Percentiles rank a stretch among this genome's conserved stretches.
Conservation (phyloP, 768 basidiomycete genomes). For the Chalciporus sphaerocephalus region DNA sequence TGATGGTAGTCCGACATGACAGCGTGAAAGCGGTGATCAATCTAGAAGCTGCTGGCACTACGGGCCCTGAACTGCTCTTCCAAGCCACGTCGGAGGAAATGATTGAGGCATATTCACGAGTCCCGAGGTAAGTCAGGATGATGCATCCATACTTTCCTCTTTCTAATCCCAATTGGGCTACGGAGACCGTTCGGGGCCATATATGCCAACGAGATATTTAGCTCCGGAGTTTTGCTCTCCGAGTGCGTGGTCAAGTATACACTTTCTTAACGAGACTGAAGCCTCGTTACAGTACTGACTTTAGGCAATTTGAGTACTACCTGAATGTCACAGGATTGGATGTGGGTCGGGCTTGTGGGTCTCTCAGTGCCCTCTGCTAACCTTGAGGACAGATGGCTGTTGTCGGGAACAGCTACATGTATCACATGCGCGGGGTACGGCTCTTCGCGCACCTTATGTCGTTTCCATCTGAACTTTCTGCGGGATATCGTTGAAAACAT, state of each 20-base stretch:
- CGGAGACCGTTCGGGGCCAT: conserved; percentile 81
- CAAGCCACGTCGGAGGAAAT: conserved; percentile 95
- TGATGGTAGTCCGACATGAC: not conserved
- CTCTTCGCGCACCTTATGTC: not conserved
- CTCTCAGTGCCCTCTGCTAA: not conserved
- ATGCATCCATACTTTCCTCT: not conserved
- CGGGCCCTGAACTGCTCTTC: conserved; percentile 86
- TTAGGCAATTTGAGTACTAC: conserved; percentile 89
- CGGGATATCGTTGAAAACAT: conserved; percentile 80
- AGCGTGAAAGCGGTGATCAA: conserved; percentile 87
- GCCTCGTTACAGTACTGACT: conserved; percentile 68
- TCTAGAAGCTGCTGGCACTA: conserved; percentile 87
- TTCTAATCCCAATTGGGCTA: not conserved
- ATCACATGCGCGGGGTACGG: conserved; percentile 82
- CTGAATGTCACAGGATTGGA: conserved; percentile 89
- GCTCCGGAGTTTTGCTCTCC: conserved; percentile 82
- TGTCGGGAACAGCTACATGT: conserved; percentile 88
- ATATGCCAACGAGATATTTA: conserved; percentile 88
- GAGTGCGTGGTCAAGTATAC: conserved; percentile 51
- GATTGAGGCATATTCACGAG: conserved; percentile 85
- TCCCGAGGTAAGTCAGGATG: conserved; percentile 55
- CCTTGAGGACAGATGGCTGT: conserved; percentile 68
- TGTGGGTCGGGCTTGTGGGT: conserved; percentile 40
- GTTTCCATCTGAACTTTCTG: conserved; percentile 1
- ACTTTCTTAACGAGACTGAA: conserved; percentile 1